Base-by-base conservation (phyloP, 148 eudicot genomes). In the Heliamphora exappendiculata region DNA sequence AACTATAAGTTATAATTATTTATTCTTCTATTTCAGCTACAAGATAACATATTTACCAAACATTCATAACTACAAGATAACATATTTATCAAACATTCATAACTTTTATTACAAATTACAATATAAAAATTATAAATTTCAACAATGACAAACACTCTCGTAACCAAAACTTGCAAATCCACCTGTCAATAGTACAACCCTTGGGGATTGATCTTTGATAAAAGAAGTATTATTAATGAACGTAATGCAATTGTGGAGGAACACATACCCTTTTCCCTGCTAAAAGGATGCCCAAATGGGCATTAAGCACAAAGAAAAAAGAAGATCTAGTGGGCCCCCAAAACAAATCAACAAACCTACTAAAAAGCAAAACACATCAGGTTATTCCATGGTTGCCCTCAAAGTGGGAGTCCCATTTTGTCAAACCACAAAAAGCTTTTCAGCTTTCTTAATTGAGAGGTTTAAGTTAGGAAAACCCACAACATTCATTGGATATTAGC, bases 201-300 rank as follows among this genome's bases (percentile, higher is more conserved):
- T n/a, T n/a, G n/a, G n/a, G n/a, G n/a, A n/a, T n/a, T n/a, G n/a
- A n/a, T n/a, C n/a, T n/a, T n/a, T n/a, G n/a, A n/a, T n/a, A n/a
- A n/a, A n/a, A n/a, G n/a, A n/a, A n/a, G n/a, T n/a, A n/a, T n/a
- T n/a, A n/a, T n/a, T n/a, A n/a, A n/a, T n/a, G n/a, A n/a, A n/a
- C n/a, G n/a, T n/a, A n/a, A n/a, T n/a, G n/a, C 47, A 66, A 66
- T 39, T 66, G 70, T 37, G 70, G 70, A n/a, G 70, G 70, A 66
- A 66, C 70, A 39, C 17, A 3, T 34, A 19, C 20, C 31, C 70
- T 51, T 51, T 31, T 33, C 75, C 64, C 20, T 36, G 26, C 75
- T 54, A 33, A 34, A 44, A 22, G 75, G 49, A 73, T 54, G 65
- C 44, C 62, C 47, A 53, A 37, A 12, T 20, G n/a, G 19, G 9